Conservation (phyloP, 2,329 filamentous ascomycete species). For the Chrysoporthe deuterocubensis region DNA sequence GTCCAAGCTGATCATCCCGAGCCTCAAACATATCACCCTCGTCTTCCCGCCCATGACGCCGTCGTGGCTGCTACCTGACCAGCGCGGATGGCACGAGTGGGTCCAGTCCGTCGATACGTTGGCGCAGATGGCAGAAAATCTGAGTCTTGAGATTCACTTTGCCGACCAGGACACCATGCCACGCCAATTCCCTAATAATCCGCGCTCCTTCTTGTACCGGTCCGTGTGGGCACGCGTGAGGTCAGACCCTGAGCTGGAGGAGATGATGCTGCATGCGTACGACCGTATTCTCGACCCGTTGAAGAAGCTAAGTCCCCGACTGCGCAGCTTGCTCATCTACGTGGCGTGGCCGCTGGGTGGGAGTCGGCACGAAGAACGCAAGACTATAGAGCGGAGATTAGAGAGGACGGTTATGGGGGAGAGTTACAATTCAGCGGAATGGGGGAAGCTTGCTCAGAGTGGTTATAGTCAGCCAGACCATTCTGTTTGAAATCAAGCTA, state of each 20-base stretch:
- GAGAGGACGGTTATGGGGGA: not conserved
- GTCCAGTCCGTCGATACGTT: not conserved
- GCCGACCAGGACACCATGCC: conserved; percentile 1
- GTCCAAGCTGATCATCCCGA: not conserved
- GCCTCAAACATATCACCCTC: not conserved
- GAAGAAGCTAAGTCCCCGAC: not conserved
- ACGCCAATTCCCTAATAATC: not conserved
- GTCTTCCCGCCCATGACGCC: conserved; percentile 10
- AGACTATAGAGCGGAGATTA: not conserved
- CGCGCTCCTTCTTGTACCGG: not conserved
- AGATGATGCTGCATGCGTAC: not conserved
- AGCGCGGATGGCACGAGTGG: conserved; percentile 1
- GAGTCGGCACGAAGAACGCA: not conserved
- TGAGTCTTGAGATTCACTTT: not conserved
- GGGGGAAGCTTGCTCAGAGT: conserved; percentile 1
- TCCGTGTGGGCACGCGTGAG: not conserved
- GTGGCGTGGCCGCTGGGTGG: conserved; percentile 2
- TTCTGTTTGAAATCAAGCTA: no score
- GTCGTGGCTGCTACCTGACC: not conserved
- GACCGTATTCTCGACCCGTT: conserved; percentile 1
- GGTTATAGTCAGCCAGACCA: not conserved
- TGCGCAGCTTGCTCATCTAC: conserved; percentile 5
- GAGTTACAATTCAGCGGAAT: not conserved
- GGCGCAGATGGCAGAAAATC: not conserved
- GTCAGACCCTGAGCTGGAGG: not conserved